Evolutionary conservation across 1,284 basidiomycete genomes (phyloP).

Genomic region (Gastroboletus turbinatus): DNA sequence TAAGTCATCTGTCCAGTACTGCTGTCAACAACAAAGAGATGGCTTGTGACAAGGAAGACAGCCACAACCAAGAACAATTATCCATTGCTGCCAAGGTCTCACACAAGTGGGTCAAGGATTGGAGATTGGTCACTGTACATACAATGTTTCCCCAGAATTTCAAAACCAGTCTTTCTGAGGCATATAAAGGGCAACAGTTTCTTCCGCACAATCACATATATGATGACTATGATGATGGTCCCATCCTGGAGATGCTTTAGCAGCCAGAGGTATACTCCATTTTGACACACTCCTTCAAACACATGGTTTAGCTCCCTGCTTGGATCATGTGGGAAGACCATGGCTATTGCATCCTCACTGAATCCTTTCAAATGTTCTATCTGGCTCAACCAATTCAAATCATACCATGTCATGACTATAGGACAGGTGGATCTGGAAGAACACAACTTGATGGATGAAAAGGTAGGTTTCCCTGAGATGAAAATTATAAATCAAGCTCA

Average conservation of each 20-base stretch:
- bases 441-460: not conserved
- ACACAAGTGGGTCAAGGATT: not conserved
- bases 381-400: not conserved
- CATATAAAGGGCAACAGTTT: not conserved
- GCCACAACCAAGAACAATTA: not conserved
- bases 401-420: slow-evolving; percentile 12
- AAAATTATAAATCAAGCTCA: too few species aligned
- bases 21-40: too few species aligned
- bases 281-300: not conserved
- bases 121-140: not conserved
- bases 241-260: slow-evolving; percentile 11
- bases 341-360: slow-evolving; percentile 9
- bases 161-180: not conserved
- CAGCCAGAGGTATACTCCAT: slow-evolving; percentile 7
- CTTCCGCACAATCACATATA: not conserved
- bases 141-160: not conserved
- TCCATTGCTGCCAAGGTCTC: not conserved
- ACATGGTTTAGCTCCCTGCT: not conserved
- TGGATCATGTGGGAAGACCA: slow-evolving; percentile 18
- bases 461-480: not conserved
- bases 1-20: too few species aligned
- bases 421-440: not conserved
- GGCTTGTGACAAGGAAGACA: too few species aligned
- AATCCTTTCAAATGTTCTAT: slow-evolving; percentile 21
- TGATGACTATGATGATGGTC: slow-evolving; percentile 15